These are phyloP conservation scores for Aspergillus sp. DNA, from an alignment of 2,329 filamentous ascomycete genomes.

Conservation along the genomic window DNA sequence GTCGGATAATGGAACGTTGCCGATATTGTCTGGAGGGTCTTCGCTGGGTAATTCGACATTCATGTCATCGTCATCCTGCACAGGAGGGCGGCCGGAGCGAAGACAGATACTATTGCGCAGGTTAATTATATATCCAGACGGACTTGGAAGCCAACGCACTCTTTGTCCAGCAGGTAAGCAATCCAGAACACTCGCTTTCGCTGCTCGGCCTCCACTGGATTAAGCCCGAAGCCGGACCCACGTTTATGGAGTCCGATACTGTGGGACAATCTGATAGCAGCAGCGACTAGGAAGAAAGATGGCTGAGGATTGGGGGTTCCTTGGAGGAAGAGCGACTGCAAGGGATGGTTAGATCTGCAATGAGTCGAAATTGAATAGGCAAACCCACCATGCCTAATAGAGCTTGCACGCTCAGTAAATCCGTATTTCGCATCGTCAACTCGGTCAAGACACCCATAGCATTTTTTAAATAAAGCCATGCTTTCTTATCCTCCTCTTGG, in stretches of 20 bases:
- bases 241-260: conserved; percentile 95
- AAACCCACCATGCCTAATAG: conserved; percentile 77
- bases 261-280: conserved; percentile 87
- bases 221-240: conserved; percentile 89
- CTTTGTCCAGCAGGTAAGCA: conserved; percentile 73
- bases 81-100: conserved; percentile 71
- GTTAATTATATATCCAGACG: conserved; percentile 3
- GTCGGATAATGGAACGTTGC: conserved; percentile 87
- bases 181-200: conserved; percentile 80
- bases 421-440: conserved; percentile 92
- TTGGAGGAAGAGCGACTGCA: conserved; percentile 80
- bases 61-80: conserved; percentile 82
- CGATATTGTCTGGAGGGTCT: conserved; percentile 87
- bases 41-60: conserved; percentile 94
- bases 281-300: conserved; percentile 85
- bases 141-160: conserved; percentile 47
- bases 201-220: conserved; percentile 92
- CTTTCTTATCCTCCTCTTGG: conserved; percentile 88
- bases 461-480: conserved; percentile 96
- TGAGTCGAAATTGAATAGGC: not conserved
- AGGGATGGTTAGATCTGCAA: conserved; percentile 5
- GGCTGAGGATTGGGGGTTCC: conserved; percentile 97
- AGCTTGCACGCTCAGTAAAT: conserved; percentile 91
- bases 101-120: conserved; percentile 62
- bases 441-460: conserved; percentile 92